These are phyloP conservation scores for Thelephora terrestris DNA, from an alignment of 1,284 basidiomycete genomes.

Conservation along the genomic window DNA sequence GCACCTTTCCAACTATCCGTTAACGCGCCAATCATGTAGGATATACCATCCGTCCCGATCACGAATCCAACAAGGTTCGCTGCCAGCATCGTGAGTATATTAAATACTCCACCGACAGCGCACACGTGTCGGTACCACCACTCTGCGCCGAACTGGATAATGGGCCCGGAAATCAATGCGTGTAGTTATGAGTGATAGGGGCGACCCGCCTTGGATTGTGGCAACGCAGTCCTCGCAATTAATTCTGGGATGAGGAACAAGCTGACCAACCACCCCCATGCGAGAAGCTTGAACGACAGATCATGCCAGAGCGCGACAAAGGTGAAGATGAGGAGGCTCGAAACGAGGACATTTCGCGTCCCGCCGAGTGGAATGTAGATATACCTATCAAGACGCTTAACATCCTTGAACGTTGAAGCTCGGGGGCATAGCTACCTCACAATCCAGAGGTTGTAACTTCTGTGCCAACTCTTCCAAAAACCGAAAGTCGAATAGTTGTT, in stretches of 20 bases:
- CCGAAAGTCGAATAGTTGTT: slow-evolving; percentile 94
- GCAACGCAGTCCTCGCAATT: slow-evolving; percentile 47
- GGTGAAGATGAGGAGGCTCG: slow-evolving; percentile 82
- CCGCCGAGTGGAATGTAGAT: slow-evolving; percentile 95
- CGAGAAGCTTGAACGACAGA: slow-evolving; percentile 76
- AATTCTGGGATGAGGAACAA: slow-evolving; percentile 90
- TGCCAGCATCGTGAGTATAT: slow-evolving; percentile 84
- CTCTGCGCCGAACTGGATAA: slow-evolving; percentile 47
- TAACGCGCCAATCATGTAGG: slow-evolving; percentile 61
- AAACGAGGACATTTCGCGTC: slow-evolving; percentile 48
- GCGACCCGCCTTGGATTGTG: slow-evolving; percentile 51
- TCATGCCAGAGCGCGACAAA: slow-evolving; percentile 99
- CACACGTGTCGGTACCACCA: slow-evolving; percentile 85
- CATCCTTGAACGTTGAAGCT: slow-evolving; percentile 1
- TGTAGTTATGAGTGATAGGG: not conserved
- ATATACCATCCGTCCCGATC: slow-evolving; percentile 77
- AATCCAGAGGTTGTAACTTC: slow-evolving; percentile 95
- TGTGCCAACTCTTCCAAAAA: slow-evolving; percentile 96
- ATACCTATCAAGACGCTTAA: slow-evolving; percentile 43
- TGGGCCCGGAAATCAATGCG: not conserved
- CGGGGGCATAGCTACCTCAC: slow-evolving; percentile 47
- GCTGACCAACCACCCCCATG: slow-evolving; percentile 96
- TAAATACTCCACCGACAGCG: slow-evolving; percentile 78
- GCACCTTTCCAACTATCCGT: slow-evolving; percentile 57
- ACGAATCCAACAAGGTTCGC: slow-evolving; percentile 97